A percentile compares a stretch with the other conserved stretches of the same genome.
phyloP scores from a whole-genome alignment of 179 eudicot species.

The Vitellaria paradoxa region DNA sequence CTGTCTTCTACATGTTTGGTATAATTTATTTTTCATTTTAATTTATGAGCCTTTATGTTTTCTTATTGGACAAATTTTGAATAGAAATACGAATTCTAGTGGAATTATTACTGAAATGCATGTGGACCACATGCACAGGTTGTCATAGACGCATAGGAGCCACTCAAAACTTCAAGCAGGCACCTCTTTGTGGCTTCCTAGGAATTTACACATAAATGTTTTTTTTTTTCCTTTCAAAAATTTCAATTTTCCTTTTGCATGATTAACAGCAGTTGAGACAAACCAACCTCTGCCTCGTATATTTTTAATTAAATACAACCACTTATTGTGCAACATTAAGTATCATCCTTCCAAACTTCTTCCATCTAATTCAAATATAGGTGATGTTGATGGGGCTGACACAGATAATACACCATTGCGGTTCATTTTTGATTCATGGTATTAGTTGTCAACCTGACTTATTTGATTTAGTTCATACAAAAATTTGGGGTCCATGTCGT shows the following conservation, averaged over 20 bases:
- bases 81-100: background rate
- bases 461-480: no score
- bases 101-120: background rate
- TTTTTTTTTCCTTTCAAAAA: background rate
- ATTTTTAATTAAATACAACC: no score
- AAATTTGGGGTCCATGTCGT: no score
- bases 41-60: background rate
- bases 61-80: no score
- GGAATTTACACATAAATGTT: background rate
- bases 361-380: no score
- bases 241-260: background rate
- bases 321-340: no score
- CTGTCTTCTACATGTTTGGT: background rate
- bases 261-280: background rate
- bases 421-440: no score
- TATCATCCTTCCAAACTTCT: no score
- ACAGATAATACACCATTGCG: no score
- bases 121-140: background rate
- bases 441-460: no score
- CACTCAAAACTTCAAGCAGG: background rate
- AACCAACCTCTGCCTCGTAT: background rate
- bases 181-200: background rate
- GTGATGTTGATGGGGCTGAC: no score
- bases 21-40: background rate
- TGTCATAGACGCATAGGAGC: background rate